These are phyloP conservation scores for Coemansia sp. DNA, from an alignment of 192 early-diverging fungal species.

Conservation along the genomic window DNA sequence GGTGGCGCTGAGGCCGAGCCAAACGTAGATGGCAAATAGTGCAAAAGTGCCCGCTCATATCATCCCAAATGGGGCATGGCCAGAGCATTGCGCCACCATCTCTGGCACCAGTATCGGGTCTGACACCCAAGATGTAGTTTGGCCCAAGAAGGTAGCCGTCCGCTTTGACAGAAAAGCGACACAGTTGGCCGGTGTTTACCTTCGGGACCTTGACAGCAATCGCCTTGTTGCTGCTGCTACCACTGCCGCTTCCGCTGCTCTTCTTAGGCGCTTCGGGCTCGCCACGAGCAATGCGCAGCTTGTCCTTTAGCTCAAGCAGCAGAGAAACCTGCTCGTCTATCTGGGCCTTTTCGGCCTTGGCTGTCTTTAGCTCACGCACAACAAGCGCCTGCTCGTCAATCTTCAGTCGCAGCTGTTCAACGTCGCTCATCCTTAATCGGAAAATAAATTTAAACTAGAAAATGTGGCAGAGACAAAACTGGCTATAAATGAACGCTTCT, in stretches of 20 bases:
- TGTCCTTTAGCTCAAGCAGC: slow-evolving; percentile 60
- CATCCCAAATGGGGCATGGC: neutral
- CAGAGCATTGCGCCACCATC: neutral
- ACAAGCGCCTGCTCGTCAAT: slow-evolving; percentile 59
- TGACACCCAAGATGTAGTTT: too few species aligned
- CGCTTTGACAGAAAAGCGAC: too few species aligned
- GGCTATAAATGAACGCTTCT: too few species aligned
- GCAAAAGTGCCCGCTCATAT: neutral
- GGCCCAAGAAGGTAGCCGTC: too few species aligned
- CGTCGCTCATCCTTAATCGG: slow-evolving; percentile 16
- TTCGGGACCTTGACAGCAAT: slow-evolving; percentile 75
- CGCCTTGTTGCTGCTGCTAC: slow-evolving; percentile 44
- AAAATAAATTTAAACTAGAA: too few species aligned
- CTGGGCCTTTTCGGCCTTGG: slow-evolving; percentile 54
- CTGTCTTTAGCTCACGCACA: slow-evolving; percentile 59
- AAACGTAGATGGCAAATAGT: neutral
- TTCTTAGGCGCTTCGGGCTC: slow-evolving; percentile 17
- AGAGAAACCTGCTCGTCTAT: slow-evolving; percentile 58
- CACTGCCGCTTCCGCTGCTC: neutral
- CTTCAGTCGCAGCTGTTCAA: slow-evolving; percentile 35
- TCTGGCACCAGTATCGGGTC: too few species aligned
- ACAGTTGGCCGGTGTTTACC: slow-evolving; percentile 19
- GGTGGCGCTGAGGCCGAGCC: neutral
- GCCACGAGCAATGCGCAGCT: slow-evolving; percentile 48
- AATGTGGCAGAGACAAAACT: too few species aligned